phyloP scores from a whole-genome alignment of 371 early-diverging fungal genomes.

The Umbelopsis sp. region DNA sequence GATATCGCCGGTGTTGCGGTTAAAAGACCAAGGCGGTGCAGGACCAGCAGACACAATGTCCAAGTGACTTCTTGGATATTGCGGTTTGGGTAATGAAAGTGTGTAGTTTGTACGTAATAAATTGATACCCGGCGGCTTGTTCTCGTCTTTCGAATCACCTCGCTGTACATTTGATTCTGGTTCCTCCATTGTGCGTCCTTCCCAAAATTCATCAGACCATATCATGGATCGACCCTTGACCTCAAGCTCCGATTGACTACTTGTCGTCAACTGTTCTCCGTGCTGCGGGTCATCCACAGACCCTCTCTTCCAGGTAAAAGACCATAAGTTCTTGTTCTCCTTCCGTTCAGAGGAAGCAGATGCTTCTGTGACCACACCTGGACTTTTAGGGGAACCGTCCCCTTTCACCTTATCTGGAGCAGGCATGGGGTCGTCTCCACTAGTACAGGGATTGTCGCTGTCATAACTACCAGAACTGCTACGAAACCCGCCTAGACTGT shows the following conservation, averaged over 20 bases:
- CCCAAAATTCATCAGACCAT: constrained; percentile 8
- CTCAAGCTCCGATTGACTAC: neutral
- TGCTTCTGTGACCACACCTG: neutral
- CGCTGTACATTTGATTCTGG: neutral
- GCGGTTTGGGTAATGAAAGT: neutral
- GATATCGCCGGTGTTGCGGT: neutral
- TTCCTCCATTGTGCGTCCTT: neutral
- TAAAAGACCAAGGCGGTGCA: neutral
- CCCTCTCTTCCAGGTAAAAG: neutral
- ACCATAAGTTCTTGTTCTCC: constrained; percentile 4
- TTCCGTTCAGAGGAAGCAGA: neutral
- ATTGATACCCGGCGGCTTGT: neutral
- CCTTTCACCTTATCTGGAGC: constrained; percentile 20
- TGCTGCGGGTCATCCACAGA: neutral
- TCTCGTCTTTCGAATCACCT: neutral
- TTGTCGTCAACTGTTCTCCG: no score
- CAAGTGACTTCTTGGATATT: neutral
- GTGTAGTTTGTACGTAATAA: neutral
- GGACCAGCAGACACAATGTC: neutral
- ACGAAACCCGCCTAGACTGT: constrained; percentile 31
- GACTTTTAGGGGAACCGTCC: neutral
- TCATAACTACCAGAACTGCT: constrained; percentile 43
- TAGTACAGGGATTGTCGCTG: constrained; percentile 36
- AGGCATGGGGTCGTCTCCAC: constrained; percentile 48
- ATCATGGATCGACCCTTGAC: neutral